Evolutionary conservation across 306 rosid genomes (phyloP).

Genomic region (Casuarina cunninghamiana): DNA sequence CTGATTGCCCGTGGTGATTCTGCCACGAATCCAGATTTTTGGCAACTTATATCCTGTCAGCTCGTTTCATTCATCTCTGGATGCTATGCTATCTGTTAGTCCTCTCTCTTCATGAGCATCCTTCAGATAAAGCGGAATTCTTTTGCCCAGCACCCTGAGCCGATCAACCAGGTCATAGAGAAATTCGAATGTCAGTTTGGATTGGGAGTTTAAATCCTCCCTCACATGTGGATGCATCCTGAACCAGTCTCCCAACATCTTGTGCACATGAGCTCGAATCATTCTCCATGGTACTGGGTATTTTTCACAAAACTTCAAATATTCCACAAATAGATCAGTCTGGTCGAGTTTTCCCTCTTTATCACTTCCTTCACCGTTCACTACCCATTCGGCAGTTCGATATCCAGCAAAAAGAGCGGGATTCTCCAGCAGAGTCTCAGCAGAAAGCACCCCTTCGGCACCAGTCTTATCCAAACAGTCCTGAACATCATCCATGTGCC

Average conservation of each 20-base stretch:
- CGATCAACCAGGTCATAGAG: conserved; percentile 70
- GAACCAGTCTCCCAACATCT: conserved; percentile 93
- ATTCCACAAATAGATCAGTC: conserved; percentile 75
- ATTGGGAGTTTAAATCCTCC: conserved; percentile 80
- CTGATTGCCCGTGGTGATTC: not conserved
- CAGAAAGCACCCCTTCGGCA: conserved; percentile 59
- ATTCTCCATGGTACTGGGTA: conserved; percentile 93
- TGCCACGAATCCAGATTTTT: conserved; percentile 11
- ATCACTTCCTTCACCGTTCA: conserved; percentile 33
- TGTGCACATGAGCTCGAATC: conserved; percentile 91
- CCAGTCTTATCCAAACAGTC: conserved; percentile 49
- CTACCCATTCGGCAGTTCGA: conserved; percentile 66
- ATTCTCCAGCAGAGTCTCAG: conserved; percentile 85
- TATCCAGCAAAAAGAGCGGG: conserved; percentile 93
- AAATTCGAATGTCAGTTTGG: conserved; percentile 75
- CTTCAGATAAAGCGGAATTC: conserved; percentile 72
- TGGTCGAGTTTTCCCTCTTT: conserved; percentile 67
- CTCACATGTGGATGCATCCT: conserved; percentile 85
- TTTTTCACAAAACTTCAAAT: conserved; percentile 80
- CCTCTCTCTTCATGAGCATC: conserved; percentile 22
- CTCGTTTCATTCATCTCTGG: conserved; percentile 21
- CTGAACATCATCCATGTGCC: conserved; percentile 53
- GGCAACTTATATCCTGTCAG: conserved; percentile 10
- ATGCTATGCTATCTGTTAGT: conserved; percentile 16
- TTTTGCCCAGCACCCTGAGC: conserved; percentile 67